Base-by-base conservation (phyloP, 768 basidiomycete species). In the Suillus lakei region DNA sequence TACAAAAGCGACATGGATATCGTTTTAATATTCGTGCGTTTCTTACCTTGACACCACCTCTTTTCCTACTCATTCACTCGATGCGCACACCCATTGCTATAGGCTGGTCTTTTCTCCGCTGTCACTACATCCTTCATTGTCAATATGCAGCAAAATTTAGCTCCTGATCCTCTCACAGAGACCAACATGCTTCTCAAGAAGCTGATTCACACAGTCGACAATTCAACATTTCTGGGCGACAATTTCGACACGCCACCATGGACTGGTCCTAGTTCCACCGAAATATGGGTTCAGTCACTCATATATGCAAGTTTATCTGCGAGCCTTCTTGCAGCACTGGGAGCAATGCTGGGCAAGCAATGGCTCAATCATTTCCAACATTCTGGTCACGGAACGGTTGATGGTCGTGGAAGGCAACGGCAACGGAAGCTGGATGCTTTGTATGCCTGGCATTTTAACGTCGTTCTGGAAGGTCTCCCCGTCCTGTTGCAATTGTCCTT, bases 41-140 rank as follows among this genome's bases (percentile, higher is more conserved):
- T 26, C 23, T 58, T 28, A 21, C 9, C 30, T 53, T 26, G 4
- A 18, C 38, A 39, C 38, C 16, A 58, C 23, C 26, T 39, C 38
- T 38, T 16, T 28, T 21, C 23, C 10, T 39, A 38, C 23, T 58
- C 23, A 56, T 38, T 38, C 23, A 26, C 26, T 39, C 38, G 1
- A 7, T 18, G 23, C n/a, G 1, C 16, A 58, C 8, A 26, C 15
- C 9, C 9, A 28, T 28, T 21, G 61, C 70, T 28, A 30, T 46
- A 82, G 81, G 76, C 79, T 39, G 82, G 81, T 74, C 71, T 83
- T 13, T 83, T 83, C 68, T 80, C 80, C 28, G 76, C 80, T 5
- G 77, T 76, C 1, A 72, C 80, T 16, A 78, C 77, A 3, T 73
- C 81, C 2, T 83, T 82, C 61, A 74, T 79, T 7, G 72, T 80